phyloP scores from a whole-genome alignment of 116 monocot species.

The Dioscorea cayenensis region DNA sequence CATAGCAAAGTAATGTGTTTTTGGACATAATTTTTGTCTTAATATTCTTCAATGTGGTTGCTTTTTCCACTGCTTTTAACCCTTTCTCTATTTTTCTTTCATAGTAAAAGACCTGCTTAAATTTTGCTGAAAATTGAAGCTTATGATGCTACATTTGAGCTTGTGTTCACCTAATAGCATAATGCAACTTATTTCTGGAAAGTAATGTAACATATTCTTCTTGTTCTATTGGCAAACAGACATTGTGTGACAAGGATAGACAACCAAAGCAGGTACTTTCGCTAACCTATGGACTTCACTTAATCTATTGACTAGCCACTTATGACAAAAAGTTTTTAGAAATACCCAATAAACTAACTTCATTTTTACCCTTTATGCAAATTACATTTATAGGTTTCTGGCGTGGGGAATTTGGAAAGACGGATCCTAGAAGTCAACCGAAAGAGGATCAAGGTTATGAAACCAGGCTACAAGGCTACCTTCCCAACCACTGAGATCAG shows the following conservation, averaged over 20 bases:
- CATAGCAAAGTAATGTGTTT: no score
- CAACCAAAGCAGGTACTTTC: slow-evolving; percentile 60
- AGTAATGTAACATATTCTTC: slow-evolving; percentile 1
- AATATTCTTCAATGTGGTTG: no score
- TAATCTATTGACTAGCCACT: neutral
- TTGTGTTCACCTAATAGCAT: no score
- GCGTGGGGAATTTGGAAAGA: slow-evolving; percentile 73
- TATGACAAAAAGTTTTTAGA: slow-evolving; percentile 6
- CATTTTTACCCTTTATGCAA: neutral
- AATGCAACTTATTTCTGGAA: no score
- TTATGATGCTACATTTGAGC: no score
- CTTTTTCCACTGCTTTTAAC: no score
- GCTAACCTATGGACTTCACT: neutral
- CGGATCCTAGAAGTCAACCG: slow-evolving; percentile 88
- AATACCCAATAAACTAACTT: neutral
- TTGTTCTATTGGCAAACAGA: slow-evolving; percentile 33
- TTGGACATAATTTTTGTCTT: no score
- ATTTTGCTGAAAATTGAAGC: no score
- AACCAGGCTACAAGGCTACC: slow-evolving; percentile 92
- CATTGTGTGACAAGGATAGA: slow-evolving; percentile 67
- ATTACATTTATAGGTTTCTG: slow-evolving; percentile 40
- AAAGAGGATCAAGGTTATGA: slow-evolving; percentile 93
- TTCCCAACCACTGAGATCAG: slow-evolving; percentile 80
- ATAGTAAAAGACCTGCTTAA: no score
- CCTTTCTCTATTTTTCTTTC: no score